Base-by-base conservation (phyloP, 2,329 filamentous ascomycete genomes). In the Aureobasidium lini region DNA sequence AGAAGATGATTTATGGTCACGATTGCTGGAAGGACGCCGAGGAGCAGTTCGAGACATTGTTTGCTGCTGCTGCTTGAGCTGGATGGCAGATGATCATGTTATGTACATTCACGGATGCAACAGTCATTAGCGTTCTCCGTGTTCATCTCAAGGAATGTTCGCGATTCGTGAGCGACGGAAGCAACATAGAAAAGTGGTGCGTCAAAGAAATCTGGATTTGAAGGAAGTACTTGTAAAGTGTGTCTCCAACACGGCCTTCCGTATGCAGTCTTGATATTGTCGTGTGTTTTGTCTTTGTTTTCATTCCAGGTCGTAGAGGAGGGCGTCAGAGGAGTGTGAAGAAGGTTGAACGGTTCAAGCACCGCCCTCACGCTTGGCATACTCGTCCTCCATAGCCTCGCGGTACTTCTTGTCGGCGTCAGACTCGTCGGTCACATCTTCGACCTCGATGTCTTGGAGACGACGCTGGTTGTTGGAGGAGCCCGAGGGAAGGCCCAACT, bases 1-100 rank as follows among this genome's bases (percentile, higher is more conserved):
- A 80, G 65, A 73, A 70, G 64, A 74, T 73, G 63, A 77, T 79
- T 11, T 80, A 79, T 64, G 76, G 77, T 1, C 65, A 72, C 15
- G 76, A 80, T 69, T 71, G 76, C 37, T 71, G 75, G 63, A 69
- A 70, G 60, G 73, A 75, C 60, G 77, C 77, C 2, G 73, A 77
- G 37, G 73, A 74, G 54, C 64, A 71, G 36, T 79, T 78, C 68
- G 69, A 72, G 18, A 66, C 60, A 57, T 58, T 70, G 23, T 75
- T 67, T 61, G 64, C 61, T 4, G 62, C 69, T 58, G 67, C 69
- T 58, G 67, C 47, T 31, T 59, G 67, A 57, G 43, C n/a, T 15
- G 18, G 10, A 23, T 37, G 16, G 13, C 15, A 37, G 9, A 37
- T 2, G 18, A 23, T 18, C 3, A 31, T 46, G 23, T 16, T 11